These are phyloP conservation scores for Exserohilum turcica DNA, from an alignment of 2,329 filamentous ascomycete genomes.

Conservation along the genomic window DNA sequence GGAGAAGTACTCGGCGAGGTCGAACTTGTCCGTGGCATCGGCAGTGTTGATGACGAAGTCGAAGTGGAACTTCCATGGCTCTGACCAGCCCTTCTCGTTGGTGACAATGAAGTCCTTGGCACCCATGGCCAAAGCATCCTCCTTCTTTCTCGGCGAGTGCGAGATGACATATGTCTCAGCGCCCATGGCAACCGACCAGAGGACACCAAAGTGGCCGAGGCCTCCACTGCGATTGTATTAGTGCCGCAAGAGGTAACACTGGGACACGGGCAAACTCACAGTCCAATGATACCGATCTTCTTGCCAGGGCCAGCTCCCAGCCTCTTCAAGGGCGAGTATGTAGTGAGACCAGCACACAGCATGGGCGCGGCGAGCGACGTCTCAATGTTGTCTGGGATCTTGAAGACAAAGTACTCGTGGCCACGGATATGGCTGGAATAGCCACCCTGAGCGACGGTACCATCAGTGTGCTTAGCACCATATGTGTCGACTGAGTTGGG, in stretches of 20 bases:
- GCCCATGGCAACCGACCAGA: conserved; percentile 59
- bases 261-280: conserved; percentile 48
- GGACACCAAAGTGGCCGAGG: conserved; percentile 57
- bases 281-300: conserved; percentile 76
- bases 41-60: conserved; percentile 79
- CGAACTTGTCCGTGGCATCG: conserved; percentile 70
- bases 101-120: conserved; percentile 66
- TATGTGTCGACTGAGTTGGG: conserved; percentile 57
- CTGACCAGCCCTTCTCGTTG: conserved; percentile 63
- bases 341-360: conserved; percentile 84
- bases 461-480: conserved; percentile 57
- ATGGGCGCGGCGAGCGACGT: conserved; percentile 71
- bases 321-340: conserved; percentile 76
- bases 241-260: neutral
- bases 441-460: conserved; percentile 69
- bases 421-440: conserved; percentile 71
- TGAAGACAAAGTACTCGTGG: conserved; percentile 76
- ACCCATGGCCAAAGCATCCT: conserved; percentile 63
- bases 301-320: conserved; percentile 77
- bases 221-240: conserved; percentile 47
- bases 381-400: conserved; percentile 74
- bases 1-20: conserved; percentile 72
- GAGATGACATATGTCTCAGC: conserved; percentile 68
- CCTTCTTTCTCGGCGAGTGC: conserved; percentile 64
- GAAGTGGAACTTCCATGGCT: conserved; percentile 64